Percentiles rank a stretch among this genome's conserved stretches.
These are phyloP conservation scores for Gremmenia infestans DNA, from an alignment of 2,329 filamentous ascomycete genomes.

Conservation along the genomic window DNA sequence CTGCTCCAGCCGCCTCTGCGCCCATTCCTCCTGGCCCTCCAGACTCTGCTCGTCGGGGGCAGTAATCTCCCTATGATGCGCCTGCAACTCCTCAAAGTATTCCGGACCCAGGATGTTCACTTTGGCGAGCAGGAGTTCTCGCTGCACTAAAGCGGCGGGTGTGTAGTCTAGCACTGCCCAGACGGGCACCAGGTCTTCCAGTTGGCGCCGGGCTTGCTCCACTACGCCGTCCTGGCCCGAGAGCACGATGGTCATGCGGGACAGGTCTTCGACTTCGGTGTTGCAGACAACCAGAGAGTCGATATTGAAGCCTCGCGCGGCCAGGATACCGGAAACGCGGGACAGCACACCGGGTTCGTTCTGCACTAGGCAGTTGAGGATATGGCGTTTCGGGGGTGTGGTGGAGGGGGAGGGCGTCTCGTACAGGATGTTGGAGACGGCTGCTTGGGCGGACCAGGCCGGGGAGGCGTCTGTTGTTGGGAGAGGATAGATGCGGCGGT, in stretches of 20 bases:
- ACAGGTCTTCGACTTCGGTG: conserved; percentile 94
- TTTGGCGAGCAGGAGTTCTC: conserved; percentile 92
- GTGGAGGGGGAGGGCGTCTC: conserved; percentile 85
- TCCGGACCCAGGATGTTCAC: conserved; percentile 94
- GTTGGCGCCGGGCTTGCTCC: conserved; percentile 89
- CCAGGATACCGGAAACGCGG: conserved; percentile 91
- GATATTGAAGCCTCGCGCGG: conserved; percentile 97
- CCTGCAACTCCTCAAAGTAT: conserved; percentile 95
- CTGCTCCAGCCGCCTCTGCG: conserved; percentile 28
- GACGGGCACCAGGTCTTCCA: conserved; percentile 94
- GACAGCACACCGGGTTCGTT: conserved; percentile 98
- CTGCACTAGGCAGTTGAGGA: conserved; percentile 97
- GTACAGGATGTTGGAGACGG: conserved; percentile 97
- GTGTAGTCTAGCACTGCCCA: conserved; percentile 99
- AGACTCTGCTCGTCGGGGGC: conserved; percentile 33
- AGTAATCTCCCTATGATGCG: conserved; percentile 90
- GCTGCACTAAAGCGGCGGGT: conserved; percentile 84
- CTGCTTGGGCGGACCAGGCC: conserved; percentile 84
- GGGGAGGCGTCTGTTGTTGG: conserved; percentile 72
- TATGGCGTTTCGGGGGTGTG: conserved; percentile 84
- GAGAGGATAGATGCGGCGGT: conserved; percentile 80
- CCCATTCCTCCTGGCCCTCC: conserved; percentile 37
- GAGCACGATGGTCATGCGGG: conserved; percentile 97
- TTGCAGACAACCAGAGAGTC: conserved; percentile 97
- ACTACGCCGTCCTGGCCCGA: conserved; percentile 95